Evolutionary conservation across 345 rosid genomes (phyloP), one percentile per base, ranked within the genome.

Genomic region (Syzygium jambos): DNA sequence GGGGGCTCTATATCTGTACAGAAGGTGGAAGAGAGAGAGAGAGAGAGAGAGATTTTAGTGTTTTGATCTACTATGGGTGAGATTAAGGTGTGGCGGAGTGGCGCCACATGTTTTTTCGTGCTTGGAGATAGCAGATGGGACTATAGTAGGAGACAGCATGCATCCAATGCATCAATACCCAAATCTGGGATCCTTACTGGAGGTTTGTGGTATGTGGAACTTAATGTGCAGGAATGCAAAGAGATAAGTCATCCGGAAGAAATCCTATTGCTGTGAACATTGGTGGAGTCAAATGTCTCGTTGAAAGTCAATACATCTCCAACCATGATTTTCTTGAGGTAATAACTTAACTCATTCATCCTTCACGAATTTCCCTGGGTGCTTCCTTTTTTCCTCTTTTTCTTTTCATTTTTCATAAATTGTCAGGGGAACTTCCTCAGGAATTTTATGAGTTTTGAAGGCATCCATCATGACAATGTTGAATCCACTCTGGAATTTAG

Each of bases 241-340:
- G 73, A 78, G 92, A 93, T 57, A 90, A 85, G 55, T 87, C 92
- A 49, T 51, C 55, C 10, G 86, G 91, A 51, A 92, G 86, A 87
- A 88, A 56, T 88, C 90, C 89, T 9, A 84, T 96, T 12, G 84
- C 92, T 23, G 98, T 95, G 17, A 89, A 90, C 34, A 92, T 96
- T 4, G 95, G 94, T 68, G 95, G 98, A 55, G 89, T 91, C 88
- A 91, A 90, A 82, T 95, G 95, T 84, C 63, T 86, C 57, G 96
- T 98, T 25, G 96, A 93, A 89, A 92, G 94, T 90, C 97, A 89
- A 90, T 95, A 92, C 90, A 93, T 98, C 89, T 98, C 99, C 68
- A 98, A 96, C 93, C 95, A 95, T 0, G 94, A 96, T 86, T 98
- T 98, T 89, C 94, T 92, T 16, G 95, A 94, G 99, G 99, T 95